Evolutionary conservation across 805 yeast genomes (phyloP), one percentile per base, ranked within the genome.

Genomic region (Candida oleophila): DNA sequence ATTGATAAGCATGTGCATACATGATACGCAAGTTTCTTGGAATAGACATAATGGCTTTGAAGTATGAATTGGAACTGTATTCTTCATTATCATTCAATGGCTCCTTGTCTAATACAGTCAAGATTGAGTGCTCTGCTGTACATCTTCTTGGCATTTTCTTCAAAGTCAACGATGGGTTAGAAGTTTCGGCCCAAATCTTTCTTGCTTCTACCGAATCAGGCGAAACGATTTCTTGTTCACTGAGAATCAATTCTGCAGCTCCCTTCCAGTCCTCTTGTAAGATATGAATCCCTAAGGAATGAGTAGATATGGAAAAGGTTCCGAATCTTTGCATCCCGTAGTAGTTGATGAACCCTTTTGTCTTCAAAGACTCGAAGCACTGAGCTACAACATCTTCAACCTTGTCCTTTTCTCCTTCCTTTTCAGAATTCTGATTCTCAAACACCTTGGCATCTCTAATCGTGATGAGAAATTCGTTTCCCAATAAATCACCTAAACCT

Each of bases 311-410:
- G 11, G 97, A 87, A 60, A 89, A 92, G 0, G 99, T 91, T 22
- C 99, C 99, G 64, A 94, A 94, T 60, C 99, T 75, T 71, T 94
- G 99, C 91, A 94, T 85, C n/a, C 99, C 99, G 63, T 79, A 94
- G 61, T 94, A 94, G 65, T 94, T 94, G 52, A 94, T 85, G 59
- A 89, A 94, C 0, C 99, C 99, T 22, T 77, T 72, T 1, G 71
- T 72, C 43, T 72, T 70, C 44, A 92, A 69, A 0, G 89, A 77
- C 3, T 71, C 60, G 53, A 91, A 73, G 21, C 89, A 77, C 8
- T 69, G 61, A 12, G 64, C 61, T 15, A 89, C 70, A 3, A 74
- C 69, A 12, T 72, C 68, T 36, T 78, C 79, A 19, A 81, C 60
- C 2, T 69, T 52, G 16, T 55, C 62, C n/a, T n/a, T n/a, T n/a